Base-by-base conservation (phyloP, 257 asterid genomes). In the Solanum appendiculatum region DNA sequence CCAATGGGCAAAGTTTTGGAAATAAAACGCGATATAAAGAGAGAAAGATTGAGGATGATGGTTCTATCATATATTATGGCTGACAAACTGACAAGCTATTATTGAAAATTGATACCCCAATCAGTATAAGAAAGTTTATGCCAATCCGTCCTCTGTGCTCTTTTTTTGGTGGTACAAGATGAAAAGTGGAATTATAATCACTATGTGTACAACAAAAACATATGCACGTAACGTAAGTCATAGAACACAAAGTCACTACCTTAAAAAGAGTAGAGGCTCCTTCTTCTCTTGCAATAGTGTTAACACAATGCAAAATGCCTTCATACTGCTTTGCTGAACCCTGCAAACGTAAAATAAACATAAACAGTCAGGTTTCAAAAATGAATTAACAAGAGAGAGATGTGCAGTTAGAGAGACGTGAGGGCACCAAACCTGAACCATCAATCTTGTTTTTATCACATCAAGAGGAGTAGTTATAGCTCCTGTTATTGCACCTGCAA, bases 401-500 rank as follows among this genome's bases (percentile, higher is more conserved):
- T 4, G 14, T 78, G 34, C 39, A 31, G 31, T 44, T 20, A 77
- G 86, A 64, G 20, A 42, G 7, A 58, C 9, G 1, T 33, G 20
- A 15, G 60, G 84, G 69, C 42, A 78, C 84, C 74, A 44, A 78
- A 94, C 97, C 96, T 93, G 97, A 74, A 94, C 73, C 97, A 94
- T 94, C 87, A 94, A 72, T 90, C 96, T 91, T 63, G 97, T 94
- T 87, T 94, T 94, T 73, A 94, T 91, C 73, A 93, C 96, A 84
- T 94, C 97, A 21, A 94, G 93, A 25, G 97, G 97, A 90, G 94
- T 94, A 31, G 97, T 94, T 58, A 94, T 51, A 51, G 96, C 95
- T 58, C 97, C 97, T 2, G 94, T 92, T 29, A 94, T 91, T 58
- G 97, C 96, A 83, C 97, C 97, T 94, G 89, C 39, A 12, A 21